Conservation (phyloP, 78 protist species). For the Guillardia theta region DNA sequence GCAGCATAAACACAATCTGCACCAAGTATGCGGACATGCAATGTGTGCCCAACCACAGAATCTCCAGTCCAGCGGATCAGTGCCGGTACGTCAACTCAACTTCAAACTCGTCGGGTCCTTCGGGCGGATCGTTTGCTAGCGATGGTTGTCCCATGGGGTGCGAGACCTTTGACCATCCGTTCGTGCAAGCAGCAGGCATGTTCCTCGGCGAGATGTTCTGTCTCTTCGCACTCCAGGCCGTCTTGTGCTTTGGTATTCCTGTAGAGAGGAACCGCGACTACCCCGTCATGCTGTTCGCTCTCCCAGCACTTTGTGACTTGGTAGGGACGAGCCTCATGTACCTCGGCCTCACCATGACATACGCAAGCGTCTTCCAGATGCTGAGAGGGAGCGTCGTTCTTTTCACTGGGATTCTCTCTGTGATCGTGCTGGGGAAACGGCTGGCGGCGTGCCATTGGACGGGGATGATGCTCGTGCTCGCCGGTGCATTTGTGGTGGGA, state of each 20-base stretch:
- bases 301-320: not conserved
- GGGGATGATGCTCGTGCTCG: not conserved
- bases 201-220: slow-evolving; percentile 9
- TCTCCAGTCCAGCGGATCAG: not conserved
- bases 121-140: too few species aligned
- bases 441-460: not conserved
- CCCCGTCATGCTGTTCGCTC: not conserved
- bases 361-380: slow-evolving; percentile 26
- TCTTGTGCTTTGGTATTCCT: not conserved
- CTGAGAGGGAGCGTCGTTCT: not conserved
- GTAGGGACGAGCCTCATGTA: not conserved
- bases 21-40: not conserved
- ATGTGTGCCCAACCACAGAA: not conserved
- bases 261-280: not conserved
- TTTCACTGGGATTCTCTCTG: not conserved
- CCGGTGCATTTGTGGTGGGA: not conserved
- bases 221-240: not conserved
- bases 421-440: not conserved
- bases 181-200: slow-evolving; percentile 5
- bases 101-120: not conserved
- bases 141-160: not conserved
- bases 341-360: slow-evolving; percentile 28
- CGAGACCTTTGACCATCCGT: not conserved
- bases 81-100: not conserved
- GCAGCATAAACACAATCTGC: not conserved